Percentiles rank a stretch among this genome's conserved stretches.
These are phyloP conservation scores for Coemansia javaensis DNA, from an alignment of 192 early-diverging fungal species.

Conservation along the genomic window DNA sequence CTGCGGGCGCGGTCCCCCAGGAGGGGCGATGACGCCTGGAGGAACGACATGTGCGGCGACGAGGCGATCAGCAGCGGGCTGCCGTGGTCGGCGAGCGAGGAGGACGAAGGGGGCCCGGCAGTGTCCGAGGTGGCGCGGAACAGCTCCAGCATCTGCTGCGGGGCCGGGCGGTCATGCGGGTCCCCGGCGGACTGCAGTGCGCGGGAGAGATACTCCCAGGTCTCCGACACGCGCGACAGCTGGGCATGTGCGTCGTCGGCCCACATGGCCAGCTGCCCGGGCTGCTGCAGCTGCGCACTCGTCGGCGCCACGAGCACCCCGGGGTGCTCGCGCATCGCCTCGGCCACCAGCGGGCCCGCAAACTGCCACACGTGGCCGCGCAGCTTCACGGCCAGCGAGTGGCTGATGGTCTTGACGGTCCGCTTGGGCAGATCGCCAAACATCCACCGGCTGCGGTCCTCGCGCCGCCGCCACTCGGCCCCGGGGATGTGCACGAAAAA, in stretches of 20 bases:
- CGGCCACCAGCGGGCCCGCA: no score
- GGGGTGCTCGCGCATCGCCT: neutral
- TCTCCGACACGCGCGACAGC: slow-evolving; percentile 25
- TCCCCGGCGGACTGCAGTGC: slow-evolving; percentile 3
- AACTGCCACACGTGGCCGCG: neutral
- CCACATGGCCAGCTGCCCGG: slow-evolving; percentile 9
- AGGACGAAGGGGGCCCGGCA: no score
- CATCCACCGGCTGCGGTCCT: slow-evolving; percentile 53
- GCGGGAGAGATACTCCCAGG: slow-evolving; percentile 30
- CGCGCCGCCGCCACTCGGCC: slow-evolving; percentile 79
- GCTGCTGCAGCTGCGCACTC: neutral
- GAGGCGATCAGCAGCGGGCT: slow-evolving; percentile 8
- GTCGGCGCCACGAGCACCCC: neutral
- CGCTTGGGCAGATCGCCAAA: slow-evolving; percentile 90
- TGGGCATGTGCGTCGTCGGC: slow-evolving; percentile 10
- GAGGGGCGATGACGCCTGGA: neutral
- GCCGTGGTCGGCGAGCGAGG: neutral
- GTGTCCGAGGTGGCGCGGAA: slow-evolving; percentile 8
- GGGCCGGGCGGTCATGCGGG: slow-evolving; percentile 5
- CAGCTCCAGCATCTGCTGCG: slow-evolving; percentile 21
- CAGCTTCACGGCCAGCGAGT: slow-evolving; percentile 67
- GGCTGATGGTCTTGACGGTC: slow-evolving; percentile 88
- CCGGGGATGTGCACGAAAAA: slow-evolving; percentile 82
- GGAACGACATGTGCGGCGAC: slow-evolving; percentile 3
- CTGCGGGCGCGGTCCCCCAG: slow-evolving; percentile 1